phyloP scores from a whole-genome alignment of 2,329 filamentous ascomycete genomes.

The Neofusicoccum umdonicola region DNA sequence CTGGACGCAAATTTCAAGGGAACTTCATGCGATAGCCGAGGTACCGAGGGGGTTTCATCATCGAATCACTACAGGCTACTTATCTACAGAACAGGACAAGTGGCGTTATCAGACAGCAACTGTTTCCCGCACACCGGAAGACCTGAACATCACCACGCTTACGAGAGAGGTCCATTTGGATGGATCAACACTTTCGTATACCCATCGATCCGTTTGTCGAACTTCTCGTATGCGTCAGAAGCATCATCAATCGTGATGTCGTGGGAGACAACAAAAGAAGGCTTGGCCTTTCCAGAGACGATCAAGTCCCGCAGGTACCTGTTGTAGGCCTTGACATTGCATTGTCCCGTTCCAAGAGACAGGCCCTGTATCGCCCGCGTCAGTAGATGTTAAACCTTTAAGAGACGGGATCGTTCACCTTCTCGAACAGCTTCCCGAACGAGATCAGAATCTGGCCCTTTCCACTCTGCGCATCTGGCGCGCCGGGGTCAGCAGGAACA shows the following conservation, averaged over 20 bases:
- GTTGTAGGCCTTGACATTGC: constrained; percentile 68
- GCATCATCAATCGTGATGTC: constrained; percentile 63
- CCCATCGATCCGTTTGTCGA: constrained; percentile 64
- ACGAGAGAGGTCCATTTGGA: constrained; percentile 52
- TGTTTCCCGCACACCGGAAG: no score
- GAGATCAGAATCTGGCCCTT: constrained; percentile 63
- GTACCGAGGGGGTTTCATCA: no score
- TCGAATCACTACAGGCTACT: no score
- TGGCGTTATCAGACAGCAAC: no score
- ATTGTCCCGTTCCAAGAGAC: constrained; percentile 61
- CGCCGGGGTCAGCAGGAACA: constrained; percentile 58
- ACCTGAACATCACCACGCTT: neutral
- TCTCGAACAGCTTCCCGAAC: constrained; percentile 68
- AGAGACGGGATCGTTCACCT: constrained; percentile 42
- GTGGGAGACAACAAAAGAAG: constrained; percentile 65
- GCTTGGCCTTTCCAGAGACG: constrained; percentile 62
- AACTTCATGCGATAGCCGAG: no score
- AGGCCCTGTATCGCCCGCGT: constrained; percentile 47
- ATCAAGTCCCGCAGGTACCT: constrained; percentile 65
- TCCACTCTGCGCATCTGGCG: constrained; percentile 58
- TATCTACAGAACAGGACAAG: no score
- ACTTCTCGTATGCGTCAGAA: constrained; percentile 61
- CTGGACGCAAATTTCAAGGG: no score
- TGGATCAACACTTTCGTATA: constrained; percentile 69
- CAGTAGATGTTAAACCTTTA: neutral